Conservation (phyloP, 1,284 basidiomycete species). For the Rhodotorula sp. region DNA sequence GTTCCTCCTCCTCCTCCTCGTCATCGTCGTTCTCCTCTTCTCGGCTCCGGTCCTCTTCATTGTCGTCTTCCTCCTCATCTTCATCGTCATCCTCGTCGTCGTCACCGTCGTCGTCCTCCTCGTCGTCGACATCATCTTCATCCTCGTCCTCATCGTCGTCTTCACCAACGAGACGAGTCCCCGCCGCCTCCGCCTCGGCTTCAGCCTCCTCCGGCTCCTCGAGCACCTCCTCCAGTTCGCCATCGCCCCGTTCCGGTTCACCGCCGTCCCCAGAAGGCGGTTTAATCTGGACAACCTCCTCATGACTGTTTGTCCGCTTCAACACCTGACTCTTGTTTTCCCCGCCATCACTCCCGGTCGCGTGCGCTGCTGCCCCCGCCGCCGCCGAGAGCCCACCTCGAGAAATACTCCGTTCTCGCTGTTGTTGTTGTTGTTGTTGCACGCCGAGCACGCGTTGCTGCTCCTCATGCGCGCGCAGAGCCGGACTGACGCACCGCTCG, state of each 20-base stretch:
- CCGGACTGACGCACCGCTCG: slow-evolving; percentile 23
- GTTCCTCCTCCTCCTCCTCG: slow-evolving; percentile 24
- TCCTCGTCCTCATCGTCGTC: slow-evolving; percentile 22
- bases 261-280: neutral
- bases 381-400: neutral
- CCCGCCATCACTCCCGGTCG: no score
- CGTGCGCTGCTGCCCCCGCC: neutral
- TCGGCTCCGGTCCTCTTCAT: neutral
- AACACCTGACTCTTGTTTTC: neutral
- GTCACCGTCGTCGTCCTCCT: slow-evolving; percentile 10
- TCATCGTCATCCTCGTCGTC: slow-evolving; percentile 25
- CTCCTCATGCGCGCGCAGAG: slow-evolving; percentile 13
- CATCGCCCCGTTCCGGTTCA: slow-evolving; percentile 2
- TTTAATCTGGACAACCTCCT: slow-evolving; percentile 17
- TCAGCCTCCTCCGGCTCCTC: slow-evolving; percentile 16
- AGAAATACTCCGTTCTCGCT: slow-evolving; percentile 7
- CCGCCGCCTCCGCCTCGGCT: slow-evolving; percentile 1
- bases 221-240: slow-evolving; percentile 24
- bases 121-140: slow-evolving; percentile 17
- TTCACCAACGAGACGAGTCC: neutral
- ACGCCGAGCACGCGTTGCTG: neutral
- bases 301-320: slow-evolving; percentile 4
- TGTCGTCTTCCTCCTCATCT: slow-evolving; percentile 9
- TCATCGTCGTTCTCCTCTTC: slow-evolving; percentile 2
- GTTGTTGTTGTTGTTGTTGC: no score